Conservation (phyloP, 2,329 filamentous ascomycete species). For the Pestalotiopsis sp. region DNA sequence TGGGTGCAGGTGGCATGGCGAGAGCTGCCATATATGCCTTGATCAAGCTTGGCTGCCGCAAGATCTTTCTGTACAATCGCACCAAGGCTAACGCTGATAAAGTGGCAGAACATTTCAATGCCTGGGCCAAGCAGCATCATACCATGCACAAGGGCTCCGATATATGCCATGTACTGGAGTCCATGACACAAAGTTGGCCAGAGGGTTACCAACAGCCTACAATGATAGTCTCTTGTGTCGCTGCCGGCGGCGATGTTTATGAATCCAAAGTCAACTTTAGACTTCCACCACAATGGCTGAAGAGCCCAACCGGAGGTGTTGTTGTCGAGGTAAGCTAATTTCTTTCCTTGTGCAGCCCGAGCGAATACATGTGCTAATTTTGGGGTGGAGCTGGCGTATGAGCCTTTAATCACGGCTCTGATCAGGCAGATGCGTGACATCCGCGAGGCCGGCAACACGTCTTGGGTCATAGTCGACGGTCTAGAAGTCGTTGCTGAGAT, state of each 20-base stretch:
- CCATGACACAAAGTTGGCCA: slow-evolving; percentile 64
- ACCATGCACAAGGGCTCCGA: slow-evolving; percentile 34
- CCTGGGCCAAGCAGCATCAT: slow-evolving; percentile 39
- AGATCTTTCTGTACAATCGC: slow-evolving; percentile 72
- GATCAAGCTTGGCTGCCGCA: slow-evolving; percentile 69
- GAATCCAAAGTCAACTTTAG: slow-evolving; percentile 66
- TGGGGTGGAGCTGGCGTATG: slow-evolving; percentile 58
- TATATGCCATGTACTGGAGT: slow-evolving; percentile 56
- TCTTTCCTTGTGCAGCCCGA: neutral
- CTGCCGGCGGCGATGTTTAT: slow-evolving; percentile 61
- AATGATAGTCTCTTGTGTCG: slow-evolving; percentile 72
- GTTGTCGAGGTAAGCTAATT: slow-evolving; percentile 56
- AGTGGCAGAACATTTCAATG: slow-evolving; percentile 68
- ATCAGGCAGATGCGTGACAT: slow-evolving; percentile 62
- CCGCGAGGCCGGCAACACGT: slow-evolving; percentile 48
- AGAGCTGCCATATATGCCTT: slow-evolving; percentile 73
- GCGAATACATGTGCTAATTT: neutral
- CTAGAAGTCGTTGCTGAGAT: slow-evolving; percentile 73
- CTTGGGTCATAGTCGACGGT: slow-evolving; percentile 73
- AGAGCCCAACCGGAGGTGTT: slow-evolving; percentile 70
- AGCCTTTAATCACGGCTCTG: slow-evolving; percentile 68
- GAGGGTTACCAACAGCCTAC: slow-evolving; percentile 61
- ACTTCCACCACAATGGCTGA: slow-evolving; percentile 68
- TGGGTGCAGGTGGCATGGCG: slow-evolving; percentile 71
- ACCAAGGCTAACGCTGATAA: slow-evolving; percentile 60